phyloP scores from a whole-genome alignment of 1,284 basidiomycete genomes.

The Sanghuangporus sanghuang region DNA sequence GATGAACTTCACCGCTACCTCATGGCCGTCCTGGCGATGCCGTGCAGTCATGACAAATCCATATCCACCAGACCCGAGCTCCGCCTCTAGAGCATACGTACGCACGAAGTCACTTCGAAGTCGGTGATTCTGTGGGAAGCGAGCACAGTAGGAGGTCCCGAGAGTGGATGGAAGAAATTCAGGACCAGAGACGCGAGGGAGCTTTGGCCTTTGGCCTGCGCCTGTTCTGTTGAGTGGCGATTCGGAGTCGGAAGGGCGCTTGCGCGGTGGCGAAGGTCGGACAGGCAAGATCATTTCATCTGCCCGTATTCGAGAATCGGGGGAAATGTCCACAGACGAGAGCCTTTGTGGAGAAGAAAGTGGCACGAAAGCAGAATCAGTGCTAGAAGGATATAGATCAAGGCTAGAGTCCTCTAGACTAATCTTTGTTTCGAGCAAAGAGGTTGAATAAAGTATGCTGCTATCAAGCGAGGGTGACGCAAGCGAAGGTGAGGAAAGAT shows the following conservation, averaged over 20 bases:
- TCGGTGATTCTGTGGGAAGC: conserved; percentile 56
- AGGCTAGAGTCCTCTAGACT: conserved; percentile 9
- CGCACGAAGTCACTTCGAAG: conserved; percentile 65
- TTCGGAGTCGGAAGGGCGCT: conserved; percentile 4
- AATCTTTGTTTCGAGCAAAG: conserved; percentile 8
- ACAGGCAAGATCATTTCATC: not conserved
- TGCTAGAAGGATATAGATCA: conserved; percentile 8
- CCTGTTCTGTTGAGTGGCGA: not conserved
- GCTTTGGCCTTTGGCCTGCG: conserved; percentile 7
- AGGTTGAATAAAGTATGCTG: conserved; percentile 2
- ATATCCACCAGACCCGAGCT: conserved; percentile 88
- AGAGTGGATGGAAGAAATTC: conserved; percentile 15
- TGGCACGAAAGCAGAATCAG: not conserved
- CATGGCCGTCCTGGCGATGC: conserved; percentile 47
- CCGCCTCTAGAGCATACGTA: conserved; percentile 66
- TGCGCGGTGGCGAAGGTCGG: conserved; percentile 6
- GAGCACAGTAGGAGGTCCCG: conserved; percentile 44
- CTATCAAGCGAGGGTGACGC: not conserved
- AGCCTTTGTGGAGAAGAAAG: not conserved
- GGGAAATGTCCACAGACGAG: not conserved
- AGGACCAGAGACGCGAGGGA: conserved; percentile 3
- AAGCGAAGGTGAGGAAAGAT: not conserved
- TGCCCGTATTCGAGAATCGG: not conserved
- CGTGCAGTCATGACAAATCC: conserved; percentile 85
- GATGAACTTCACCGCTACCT: conserved; percentile 94